Conservation (phyloP, 2,329 filamentous ascomycete genomes). For the Talaromyces sp. region DNA sequence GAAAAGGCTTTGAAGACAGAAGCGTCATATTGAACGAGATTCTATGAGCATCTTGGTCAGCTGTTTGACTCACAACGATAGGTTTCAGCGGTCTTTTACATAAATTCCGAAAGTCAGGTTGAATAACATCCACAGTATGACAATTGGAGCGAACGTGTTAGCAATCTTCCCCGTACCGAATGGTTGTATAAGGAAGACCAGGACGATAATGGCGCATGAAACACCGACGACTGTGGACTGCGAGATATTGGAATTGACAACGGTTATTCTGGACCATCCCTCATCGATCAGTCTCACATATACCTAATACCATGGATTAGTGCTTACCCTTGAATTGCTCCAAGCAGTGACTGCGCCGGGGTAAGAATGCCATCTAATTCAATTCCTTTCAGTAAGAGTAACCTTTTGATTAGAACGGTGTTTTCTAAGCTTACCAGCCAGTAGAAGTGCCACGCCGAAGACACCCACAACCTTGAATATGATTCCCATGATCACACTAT, state of each 20-base stretch:
- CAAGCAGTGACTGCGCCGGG: constrained; percentile 56
- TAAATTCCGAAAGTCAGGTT: constrained; percentile 55
- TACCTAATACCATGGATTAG: no score
- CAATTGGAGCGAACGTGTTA: constrained; percentile 51
- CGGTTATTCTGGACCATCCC: constrained; percentile 36
- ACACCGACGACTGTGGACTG: constrained; percentile 50
- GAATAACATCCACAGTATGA: constrained; percentile 55
- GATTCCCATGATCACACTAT: constrained; percentile 44
- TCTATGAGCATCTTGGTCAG: constrained; percentile 27
- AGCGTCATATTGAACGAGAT: constrained; percentile 47
- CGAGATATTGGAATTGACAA: constrained; percentile 47
- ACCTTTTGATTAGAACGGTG: not conserved
- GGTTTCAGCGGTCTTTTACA: constrained; percentile 24
- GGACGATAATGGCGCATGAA: constrained; percentile 52
- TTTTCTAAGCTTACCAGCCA: constrained; percentile 36
- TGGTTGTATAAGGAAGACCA: constrained; percentile 55
- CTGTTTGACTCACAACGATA: not conserved
- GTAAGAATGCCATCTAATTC: constrained; percentile 52
- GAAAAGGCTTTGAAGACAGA: constrained; percentile 52
- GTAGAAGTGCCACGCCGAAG: constrained; percentile 53
- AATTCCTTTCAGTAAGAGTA: not conserved
- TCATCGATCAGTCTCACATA: no score
- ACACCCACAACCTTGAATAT: constrained; percentile 53
- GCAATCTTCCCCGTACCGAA: constrained; percentile 53
- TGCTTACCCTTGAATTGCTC: constrained; percentile 51